Percentiles rank a stretch among this genome's conserved stretches.
Conservation (phyloP, 1,139 yeast genomes). For the Taphrina sp. region DNA sequence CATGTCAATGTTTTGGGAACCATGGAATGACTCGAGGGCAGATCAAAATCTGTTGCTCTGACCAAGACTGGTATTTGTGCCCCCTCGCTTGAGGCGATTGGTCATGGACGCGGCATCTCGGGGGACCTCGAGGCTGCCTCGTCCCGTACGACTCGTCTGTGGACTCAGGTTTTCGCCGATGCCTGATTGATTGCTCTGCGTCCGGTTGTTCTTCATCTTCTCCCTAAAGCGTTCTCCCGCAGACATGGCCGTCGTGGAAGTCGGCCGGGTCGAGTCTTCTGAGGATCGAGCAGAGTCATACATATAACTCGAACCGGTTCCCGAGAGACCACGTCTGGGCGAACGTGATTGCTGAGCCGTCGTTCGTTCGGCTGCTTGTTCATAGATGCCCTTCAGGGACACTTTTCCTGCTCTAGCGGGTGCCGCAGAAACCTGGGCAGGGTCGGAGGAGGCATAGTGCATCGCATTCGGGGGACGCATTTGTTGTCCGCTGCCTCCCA, state of each 20-base stretch:
- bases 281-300: slow-evolving; percentile 5
- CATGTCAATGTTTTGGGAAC: no score
- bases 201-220: slow-evolving; percentile 27
- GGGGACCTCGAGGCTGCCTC: slow-evolving; percentile 12
- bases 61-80: slow-evolving; percentile 11
- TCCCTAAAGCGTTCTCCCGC: slow-evolving; percentile 30
- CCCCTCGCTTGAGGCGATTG: slow-evolving; percentile 15
- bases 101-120: slow-evolving; percentile 7
- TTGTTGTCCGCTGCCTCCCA: slow-evolving; percentile 14
- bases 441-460: not conserved
- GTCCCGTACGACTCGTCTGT: not conserved
- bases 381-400: slow-evolving; percentile 23
- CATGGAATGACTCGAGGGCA: no score
- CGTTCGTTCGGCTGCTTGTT: slow-evolving; percentile 31
- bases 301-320: slow-evolving; percentile 1
- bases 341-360: slow-evolving; percentile 11
- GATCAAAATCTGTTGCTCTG: no score
- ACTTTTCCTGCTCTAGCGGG: slow-evolving; percentile 16
- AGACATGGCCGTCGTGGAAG: slow-evolving; percentile 8
- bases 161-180: not conserved
- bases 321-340: slow-evolving; percentile 9
- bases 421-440: not conserved
- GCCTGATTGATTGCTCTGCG: not conserved
- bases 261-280: slow-evolving; percentile 6
- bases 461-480: not conserved